Percentiles rank a stretch among this genome's conserved stretches.
Conservation (phyloP, 495 filamentous ascomycete genomes). For the Entonaema liquescens region DNA sequence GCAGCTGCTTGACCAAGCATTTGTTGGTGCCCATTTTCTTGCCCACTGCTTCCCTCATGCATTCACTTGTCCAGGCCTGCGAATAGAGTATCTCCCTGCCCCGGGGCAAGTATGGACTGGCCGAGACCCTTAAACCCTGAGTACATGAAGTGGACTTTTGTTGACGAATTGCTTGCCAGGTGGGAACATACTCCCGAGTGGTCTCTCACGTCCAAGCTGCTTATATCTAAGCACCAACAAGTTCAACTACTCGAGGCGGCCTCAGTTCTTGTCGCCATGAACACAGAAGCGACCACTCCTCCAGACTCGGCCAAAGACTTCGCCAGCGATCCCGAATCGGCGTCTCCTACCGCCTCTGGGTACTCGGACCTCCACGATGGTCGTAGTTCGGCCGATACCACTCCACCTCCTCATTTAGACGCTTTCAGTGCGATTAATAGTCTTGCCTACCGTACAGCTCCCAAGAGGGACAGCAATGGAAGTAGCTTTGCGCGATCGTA, state of each 20-base stretch:
- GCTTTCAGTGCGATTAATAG: conserved; percentile 49
- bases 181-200: conserved; percentile 99
- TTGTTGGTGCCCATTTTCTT: conserved; percentile 86
- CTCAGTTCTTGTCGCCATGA: conserved; percentile 93
- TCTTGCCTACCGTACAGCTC: conserved; percentile 57
- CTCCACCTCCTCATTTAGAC: conserved; percentile 70
- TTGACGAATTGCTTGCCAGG: conserved; percentile 66
- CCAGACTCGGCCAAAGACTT: conserved; percentile 69
- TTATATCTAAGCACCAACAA: conserved; percentile 99
- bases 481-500: conserved; percentile 83
- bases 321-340: conserved; percentile 80
- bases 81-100: conserved; percentile 40
- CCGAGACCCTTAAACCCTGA: conserved; percentile 38
- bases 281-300: conserved; percentile 63
- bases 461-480: conserved; percentile 71
- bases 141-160: conserved; percentile 47
- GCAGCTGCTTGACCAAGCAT: conserved; percentile 99
- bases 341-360: conserved; percentile 78
- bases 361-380: conserved; percentile 79
- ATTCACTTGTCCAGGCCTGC: conserved; percentile 46
- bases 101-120: conserved; percentile 36
- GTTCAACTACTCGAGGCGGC: conserved; percentile 97
- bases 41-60: conserved; percentile 49
- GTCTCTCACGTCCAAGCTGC: conserved; percentile 94
- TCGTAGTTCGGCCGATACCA: conserved; percentile 73